Base-by-base conservation (phyloP, 148 eudicot species). In the Cornus suecica region DNA sequence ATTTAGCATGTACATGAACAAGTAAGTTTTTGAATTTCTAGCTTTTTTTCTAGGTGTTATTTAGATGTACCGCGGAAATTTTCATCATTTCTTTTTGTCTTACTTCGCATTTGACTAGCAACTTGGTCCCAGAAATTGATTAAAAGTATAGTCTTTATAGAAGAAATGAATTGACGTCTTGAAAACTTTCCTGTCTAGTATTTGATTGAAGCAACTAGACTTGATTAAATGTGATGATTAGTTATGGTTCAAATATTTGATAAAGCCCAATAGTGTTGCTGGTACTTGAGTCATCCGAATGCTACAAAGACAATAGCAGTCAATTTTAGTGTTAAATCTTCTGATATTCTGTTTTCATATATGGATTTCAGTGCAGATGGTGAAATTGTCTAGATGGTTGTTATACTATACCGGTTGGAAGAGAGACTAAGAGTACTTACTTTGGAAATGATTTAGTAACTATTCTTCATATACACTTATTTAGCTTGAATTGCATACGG, bases 1-100 rank as follows among this genome's bases (percentile, higher is more conserved):
- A 74, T 87, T 87, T 62, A 83, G 86, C 70, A 67, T 79, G 78
- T 87, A 87, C 63, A 78, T 62, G 80, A 61, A 69, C 75, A 87
- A 70, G 90, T 85, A 70, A 87, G 86, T 73, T 70, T 52, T 75
- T 65, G 5, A 66, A 31, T 13, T 63, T 20, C 30, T 58, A 34
- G 23, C 32, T 13, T 14, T 31, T 31, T 48, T 24, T 72, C 15
- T 34, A 31, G 52, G 54, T 31, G 29, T 56, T 72, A n/a, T 72
- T 32, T 16, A 61, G 16, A 24, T 13, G 28, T 72, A 1, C 3
- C 41, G 9, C 14, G 67, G 67, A 32, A 13, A 56, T 11, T 31
- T 34, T 2, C n/a, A 15, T 34, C n/a, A 14, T 60, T 32, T 72
- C 29, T 23, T 72, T 48, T 24, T 72, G 51, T 65, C 61, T 72